A percentile compares a stretch with the other conserved stretches of the same genome.
Conservation (phyloP, 306 rosid species). For the Sindora glabra region DNA sequence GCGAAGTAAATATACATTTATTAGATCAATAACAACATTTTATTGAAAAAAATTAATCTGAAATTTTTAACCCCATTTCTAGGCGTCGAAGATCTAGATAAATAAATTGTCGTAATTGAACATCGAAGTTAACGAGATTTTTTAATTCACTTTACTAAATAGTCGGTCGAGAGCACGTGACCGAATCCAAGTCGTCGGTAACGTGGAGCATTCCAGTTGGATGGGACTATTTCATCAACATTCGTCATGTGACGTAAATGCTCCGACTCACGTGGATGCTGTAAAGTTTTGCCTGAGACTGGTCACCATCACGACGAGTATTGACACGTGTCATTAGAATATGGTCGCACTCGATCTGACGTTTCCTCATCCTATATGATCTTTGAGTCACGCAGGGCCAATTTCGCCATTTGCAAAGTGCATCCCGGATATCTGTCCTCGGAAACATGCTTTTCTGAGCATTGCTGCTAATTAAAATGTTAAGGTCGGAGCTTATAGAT, state of each 20-base stretch:
- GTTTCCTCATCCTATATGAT: constrained; percentile 9
- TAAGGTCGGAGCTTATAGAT: not conserved
- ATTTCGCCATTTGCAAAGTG: too few species aligned
- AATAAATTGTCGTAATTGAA: not conserved
- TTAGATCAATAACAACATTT: too few species aligned
- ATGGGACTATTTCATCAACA: constrained; percentile 11
- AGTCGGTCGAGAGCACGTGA: constrained; percentile 32
- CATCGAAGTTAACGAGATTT: too few species aligned
- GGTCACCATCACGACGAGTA: constrained; percentile 17
- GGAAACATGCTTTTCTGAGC: constrained; percentile 13
- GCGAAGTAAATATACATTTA: too few species aligned
- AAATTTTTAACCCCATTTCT: not conserved
- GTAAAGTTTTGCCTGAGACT: constrained; percentile 15
- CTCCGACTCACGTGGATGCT: constrained; percentile 44
- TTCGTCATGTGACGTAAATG: constrained; percentile 28
- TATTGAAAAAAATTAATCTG: too few species aligned
- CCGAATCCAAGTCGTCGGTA: constrained; percentile 5
- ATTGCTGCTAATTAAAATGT: not conserved
- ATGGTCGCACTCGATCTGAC: constrained; percentile 6
- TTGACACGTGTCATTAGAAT: constrained; percentile 32
- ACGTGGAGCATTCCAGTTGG: constrained; percentile 27
- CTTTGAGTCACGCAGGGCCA: too few species aligned
- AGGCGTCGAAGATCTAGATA: not conserved
- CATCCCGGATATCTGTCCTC: constrained; percentile 17
- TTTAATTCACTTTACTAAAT: not conserved